Evolutionary conservation across 495 filamentous ascomycete species (phyloP), one percentile per base, ranked within the genome.

Genomic region (Annulohypoxylon maeteangense): DNA sequence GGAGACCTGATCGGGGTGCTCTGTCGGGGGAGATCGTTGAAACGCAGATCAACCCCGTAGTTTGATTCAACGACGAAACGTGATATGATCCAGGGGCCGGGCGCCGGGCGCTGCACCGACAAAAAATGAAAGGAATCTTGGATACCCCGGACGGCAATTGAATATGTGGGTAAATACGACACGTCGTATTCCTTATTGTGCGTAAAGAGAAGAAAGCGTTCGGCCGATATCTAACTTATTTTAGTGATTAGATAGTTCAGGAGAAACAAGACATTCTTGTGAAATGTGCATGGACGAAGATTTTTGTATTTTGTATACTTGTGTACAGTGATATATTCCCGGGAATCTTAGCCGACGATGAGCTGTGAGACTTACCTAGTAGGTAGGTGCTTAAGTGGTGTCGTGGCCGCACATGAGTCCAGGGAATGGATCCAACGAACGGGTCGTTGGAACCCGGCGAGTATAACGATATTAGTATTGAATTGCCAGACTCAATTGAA

Each of bases 401-500:
- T 59, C 50, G 61, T 69, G 61, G 65, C 32, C 36, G 62, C 32
- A 58, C 47, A 65, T 61, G 7, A 59, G 45, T 50, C 22, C 27
- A 50, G 62, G 8, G 4, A 59, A 50, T 29, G n/a, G 23, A 60
- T 38, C 54, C 40, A 65, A 22, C 50, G n/a, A 62, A 50, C 48
- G 31, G 65, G 51, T 68, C 44, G 55, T 32, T 60, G 48, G 18
- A 65, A 61, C 18, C 50, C 47, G 54, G 47, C 1, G 31, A 36
- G 31, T 61, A 25, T 54, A 3, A 6, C 27, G n/a, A n/a, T n/a
- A n/a, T 47, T 38, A 14, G 60, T 23, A 45, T 55, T 12, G 42
- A 69, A 42, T 62, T 73, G 61, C 65, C 31, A 69, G 65, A 73
- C 69, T 58, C 14, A 66, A 65, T 42, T 62, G 58, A 45, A 61